Evolutionary conservation across 2,329 filamentous ascomycete species (phyloP).

Genomic region (Verruconis gallopava): DNA sequence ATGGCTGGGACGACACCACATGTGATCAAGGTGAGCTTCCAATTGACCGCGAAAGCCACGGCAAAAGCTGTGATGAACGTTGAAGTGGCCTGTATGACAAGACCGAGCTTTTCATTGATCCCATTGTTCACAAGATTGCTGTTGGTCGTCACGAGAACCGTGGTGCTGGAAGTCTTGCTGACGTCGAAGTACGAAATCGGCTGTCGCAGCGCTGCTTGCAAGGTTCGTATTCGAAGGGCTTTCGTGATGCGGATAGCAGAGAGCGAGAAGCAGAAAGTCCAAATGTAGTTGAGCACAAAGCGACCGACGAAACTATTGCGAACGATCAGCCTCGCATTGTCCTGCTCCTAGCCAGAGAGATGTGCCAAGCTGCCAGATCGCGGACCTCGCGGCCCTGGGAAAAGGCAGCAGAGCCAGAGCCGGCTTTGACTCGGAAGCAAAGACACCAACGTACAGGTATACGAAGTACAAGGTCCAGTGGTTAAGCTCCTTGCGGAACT

Average conservation of each 20-base stretch:
- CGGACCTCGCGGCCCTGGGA: constrained; percentile 41
- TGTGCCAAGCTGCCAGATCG: constrained; percentile 8
- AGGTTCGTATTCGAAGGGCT: constrained; percentile 45
- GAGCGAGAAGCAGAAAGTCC: constrained; percentile 30
- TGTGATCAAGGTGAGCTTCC: constrained; percentile 33
- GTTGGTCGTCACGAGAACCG: constrained; percentile 48
- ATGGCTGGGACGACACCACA: constrained; percentile 36
- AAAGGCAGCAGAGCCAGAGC: constrained; percentile 33
- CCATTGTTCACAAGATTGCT: constrained; percentile 41
- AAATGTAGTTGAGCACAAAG: not conserved
- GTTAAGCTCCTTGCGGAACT: constrained; percentile 27
- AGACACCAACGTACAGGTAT: constrained; percentile 42
- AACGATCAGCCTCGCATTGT: too few relatives aligned
- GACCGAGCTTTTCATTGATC: constrained; percentile 59
- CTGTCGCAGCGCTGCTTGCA: constrained; percentile 50
- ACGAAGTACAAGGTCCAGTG: constrained; percentile 49
- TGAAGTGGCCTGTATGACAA: constrained; percentile 46
- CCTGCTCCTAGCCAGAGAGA: too few relatives aligned
- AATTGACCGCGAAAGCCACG: constrained; percentile 33
- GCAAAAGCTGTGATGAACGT: constrained; percentile 57
- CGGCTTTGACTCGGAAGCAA: not conserved
- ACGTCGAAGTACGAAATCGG: constrained; percentile 56
- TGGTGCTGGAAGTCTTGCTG: constrained; percentile 41
- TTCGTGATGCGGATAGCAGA: constrained; percentile 39
- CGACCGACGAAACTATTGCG: too few relatives aligned